phyloP scores from a whole-genome alignment of 441 rosid genomes.

The Euphorbia schlechtendalii region DNA sequence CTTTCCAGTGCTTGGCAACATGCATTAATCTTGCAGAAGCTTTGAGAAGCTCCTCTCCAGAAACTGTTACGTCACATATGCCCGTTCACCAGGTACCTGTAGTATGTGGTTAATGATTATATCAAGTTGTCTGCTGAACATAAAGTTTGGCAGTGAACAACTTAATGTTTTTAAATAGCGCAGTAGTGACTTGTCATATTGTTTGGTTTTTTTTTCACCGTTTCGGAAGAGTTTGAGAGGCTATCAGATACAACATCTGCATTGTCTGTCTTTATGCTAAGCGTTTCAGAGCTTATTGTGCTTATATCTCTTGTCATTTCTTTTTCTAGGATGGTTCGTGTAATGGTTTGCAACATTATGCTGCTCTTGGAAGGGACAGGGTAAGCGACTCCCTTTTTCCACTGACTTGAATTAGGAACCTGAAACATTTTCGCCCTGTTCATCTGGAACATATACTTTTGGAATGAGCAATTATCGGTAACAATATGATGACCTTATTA shows the following conservation, averaged over 20 bases:
- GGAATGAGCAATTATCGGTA: not conserved
- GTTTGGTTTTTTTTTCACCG: not conserved
- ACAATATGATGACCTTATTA: not conserved
- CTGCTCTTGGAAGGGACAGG: constrained; percentile 97
- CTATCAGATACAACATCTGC: not conserved
- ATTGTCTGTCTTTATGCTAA: constrained; percentile 9
- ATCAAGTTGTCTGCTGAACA: constrained; percentile 8
- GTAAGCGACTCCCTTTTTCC: constrained; percentile 38
- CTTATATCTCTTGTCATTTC: constrained; percentile 15
- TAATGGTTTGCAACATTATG: constrained; percentile 98
- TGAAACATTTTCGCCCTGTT: not conserved
- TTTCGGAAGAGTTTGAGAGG: constrained; percentile 3
- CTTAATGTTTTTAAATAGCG: not conserved
- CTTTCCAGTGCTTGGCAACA: constrained; percentile 92
- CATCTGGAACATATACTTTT: not conserved
- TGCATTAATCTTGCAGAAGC: constrained; percentile 90
- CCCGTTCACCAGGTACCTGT: constrained; percentile 87
- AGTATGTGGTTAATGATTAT: not conserved
- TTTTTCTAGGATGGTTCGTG: constrained; percentile 93
- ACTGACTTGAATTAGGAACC: no score
- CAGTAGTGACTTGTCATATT: not conserved
- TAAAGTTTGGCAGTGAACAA: not conserved
- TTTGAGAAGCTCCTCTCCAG: constrained; percentile 76
- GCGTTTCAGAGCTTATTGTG: not conserved
- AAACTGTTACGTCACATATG: constrained; percentile 61